These are phyloP conservation scores for Talaromyces atroroseus DNA, from an alignment of 2,329 filamentous ascomycete species.

Conservation along the genomic window DNA sequence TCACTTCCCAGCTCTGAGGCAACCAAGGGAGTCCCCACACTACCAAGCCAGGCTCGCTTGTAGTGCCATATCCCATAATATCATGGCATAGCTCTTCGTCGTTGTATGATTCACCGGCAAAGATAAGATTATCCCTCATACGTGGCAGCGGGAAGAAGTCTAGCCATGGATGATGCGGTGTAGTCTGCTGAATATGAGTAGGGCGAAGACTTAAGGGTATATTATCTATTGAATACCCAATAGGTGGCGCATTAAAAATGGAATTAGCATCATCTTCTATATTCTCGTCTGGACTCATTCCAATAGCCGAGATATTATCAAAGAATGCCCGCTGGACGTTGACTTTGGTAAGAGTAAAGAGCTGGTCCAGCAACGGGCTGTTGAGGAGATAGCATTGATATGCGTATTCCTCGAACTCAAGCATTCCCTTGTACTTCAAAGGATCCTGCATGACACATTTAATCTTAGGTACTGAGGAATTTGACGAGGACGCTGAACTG, in stretches of 20 bases:
- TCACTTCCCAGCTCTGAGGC: slow-evolving; percentile 40
- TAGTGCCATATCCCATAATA: slow-evolving; percentile 13
- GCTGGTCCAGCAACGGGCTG: slow-evolving; percentile 16
- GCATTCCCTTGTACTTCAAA: too few species aligned
- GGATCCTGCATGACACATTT: too few species aligned
- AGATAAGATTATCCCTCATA: slow-evolving; percentile 21
- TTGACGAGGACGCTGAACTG: too few species aligned
- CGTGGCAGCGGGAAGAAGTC: slow-evolving; percentile 20
- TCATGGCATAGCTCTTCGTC: slow-evolving; percentile 16
- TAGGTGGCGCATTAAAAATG: slow-evolving; percentile 12
- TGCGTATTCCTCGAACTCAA: too few species aligned
- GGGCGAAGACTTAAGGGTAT: slow-evolving; percentile 18
- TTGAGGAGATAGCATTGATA: slow-evolving; percentile 3
- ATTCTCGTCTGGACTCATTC: slow-evolving; percentile 13
- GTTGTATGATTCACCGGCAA: slow-evolving; percentile 14
- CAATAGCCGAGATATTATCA: slow-evolving; percentile 16
- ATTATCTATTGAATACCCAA: background rate
- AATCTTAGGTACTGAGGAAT: too few species aligned
- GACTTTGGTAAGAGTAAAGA: slow-evolving; percentile 16
- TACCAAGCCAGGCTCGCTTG: slow-evolving; percentile 11
- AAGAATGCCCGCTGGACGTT: slow-evolving; percentile 18
- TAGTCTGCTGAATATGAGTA: slow-evolving; percentile 17
- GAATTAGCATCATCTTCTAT: slow-evolving; percentile 18
- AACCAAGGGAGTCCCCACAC: slow-evolving; percentile 40
- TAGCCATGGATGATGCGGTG: slow-evolving; percentile 23